These are phyloP conservation scores for Galerina sulciceps DNA, from an alignment of 768 basidiomycete genomes.

Conservation along the genomic window DNA sequence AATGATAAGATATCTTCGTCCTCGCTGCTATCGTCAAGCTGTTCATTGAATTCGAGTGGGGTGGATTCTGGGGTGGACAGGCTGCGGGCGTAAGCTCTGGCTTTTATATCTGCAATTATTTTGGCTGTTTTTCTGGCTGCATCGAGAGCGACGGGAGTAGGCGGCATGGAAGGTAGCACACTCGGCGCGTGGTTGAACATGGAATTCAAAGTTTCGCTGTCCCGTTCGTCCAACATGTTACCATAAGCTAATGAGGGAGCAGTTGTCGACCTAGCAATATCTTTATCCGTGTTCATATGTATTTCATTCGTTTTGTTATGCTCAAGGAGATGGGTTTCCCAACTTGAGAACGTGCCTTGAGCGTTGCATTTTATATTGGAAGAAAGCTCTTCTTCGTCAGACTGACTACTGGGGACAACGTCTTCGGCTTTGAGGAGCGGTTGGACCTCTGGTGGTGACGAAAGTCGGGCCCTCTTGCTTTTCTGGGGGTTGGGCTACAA, in stretches of 20 bases:
- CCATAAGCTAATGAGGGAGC: neutral
- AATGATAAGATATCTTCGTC: conserved; percentile 38
- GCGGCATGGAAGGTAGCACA: conserved; percentile 25
- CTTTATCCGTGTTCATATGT: conserved; percentile 1
- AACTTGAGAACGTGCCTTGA: neutral
- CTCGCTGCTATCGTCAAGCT: conserved; percentile 57
- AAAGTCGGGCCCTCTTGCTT: conserved; percentile 43
- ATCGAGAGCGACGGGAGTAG: conserved; percentile 38
- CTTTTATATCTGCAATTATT: conserved; percentile 69
- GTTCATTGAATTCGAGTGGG: conserved; percentile 40
- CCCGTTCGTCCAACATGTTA: neutral
- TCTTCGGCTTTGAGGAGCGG: conserved; percentile 25
- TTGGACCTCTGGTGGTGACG: conserved; percentile 30
- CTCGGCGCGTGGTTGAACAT: conserved; percentile 27
- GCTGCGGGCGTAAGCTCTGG: conserved; percentile 53
- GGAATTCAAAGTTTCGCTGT: neutral
- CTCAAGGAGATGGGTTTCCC: neutral
- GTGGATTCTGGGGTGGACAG: conserved; percentile 50
- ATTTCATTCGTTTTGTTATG: neutral
- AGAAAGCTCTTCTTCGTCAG: conserved; percentile 42
- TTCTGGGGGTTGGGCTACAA: conserved; percentile 16
- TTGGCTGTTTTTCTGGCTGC: conserved; percentile 52
- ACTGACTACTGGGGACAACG: conserved; percentile 67
- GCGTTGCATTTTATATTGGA: neutral
- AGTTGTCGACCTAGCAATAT: neutral